Percentiles rank a stretch among this genome's conserved stretches.
Evolutionary conservation across 2,329 filamentous ascomycete species (phyloP).

Genomic region (Phaeophleospora eucalypticola): DNA sequence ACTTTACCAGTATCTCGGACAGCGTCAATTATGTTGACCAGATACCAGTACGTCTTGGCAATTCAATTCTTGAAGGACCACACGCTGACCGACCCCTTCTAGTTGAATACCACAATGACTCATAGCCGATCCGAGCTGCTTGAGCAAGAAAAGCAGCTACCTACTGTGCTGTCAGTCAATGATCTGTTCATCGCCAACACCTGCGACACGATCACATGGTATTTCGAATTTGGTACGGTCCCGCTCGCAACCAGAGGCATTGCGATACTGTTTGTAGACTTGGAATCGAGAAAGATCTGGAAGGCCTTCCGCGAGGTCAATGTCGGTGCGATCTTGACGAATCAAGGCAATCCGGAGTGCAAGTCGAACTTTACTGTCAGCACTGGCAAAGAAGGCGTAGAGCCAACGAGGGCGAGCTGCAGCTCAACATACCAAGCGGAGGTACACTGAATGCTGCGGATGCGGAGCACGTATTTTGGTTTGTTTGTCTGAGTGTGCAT

Average conservation of each 20-base stretch:
- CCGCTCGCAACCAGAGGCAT: slow-evolving; percentile 19
- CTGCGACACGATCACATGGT: slow-evolving; percentile 23
- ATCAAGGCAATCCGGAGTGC: slow-evolving; percentile 16
- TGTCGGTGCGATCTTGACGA: slow-evolving; percentile 12
- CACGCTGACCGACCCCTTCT: neutral
- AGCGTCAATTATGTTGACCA: slow-evolving; percentile 3
- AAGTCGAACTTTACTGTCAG: slow-evolving; percentile 4
- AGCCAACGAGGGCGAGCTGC: neutral
- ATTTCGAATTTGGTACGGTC: slow-evolving; percentile 17
- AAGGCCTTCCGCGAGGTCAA: slow-evolving; percentile 19
- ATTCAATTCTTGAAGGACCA: neutral
- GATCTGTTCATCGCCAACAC: slow-evolving; percentile 17
- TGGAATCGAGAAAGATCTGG: slow-evolving; percentile 14
- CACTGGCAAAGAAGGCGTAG: slow-evolving; percentile 6
- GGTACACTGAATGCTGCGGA: neutral
- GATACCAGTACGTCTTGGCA: neutral
- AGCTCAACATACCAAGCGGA: neutral
- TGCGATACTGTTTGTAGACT: slow-evolving; percentile 16
- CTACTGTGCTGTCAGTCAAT: slow-evolving; percentile 8
- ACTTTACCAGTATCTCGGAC: slow-evolving; percentile 3
- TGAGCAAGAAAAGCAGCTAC: slow-evolving; percentile 14
- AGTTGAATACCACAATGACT: slow-evolving; percentile 16
- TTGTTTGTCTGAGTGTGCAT: no score
- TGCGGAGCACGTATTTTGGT: neutral
- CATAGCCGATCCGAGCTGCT: slow-evolving; percentile 14